Evolutionary conservation across 2,329 filamentous ascomycete genomes (phyloP), one percentile per base, ranked within the genome.

Genomic region (Zymoseptoria pseudotritici): DNA sequence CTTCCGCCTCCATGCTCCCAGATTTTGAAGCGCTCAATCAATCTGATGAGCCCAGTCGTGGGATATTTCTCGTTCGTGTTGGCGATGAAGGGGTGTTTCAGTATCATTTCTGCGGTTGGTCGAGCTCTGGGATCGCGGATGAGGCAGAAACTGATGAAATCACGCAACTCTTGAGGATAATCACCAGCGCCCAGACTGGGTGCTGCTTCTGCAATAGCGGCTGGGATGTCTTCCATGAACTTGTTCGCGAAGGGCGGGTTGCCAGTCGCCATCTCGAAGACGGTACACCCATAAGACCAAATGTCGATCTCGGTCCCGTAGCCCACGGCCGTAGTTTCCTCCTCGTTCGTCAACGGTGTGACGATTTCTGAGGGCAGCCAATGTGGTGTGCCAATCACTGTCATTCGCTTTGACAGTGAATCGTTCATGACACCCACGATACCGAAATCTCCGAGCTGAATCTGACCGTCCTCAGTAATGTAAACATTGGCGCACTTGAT

Each of bases 381-480:
- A 73, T 92, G 86, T 2, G 87, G 87, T 0, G 90, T 94, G 21
- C 90, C 90, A 58, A 93, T 88, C 54, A 93, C 87, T 0, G 90
- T 93, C 3, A 87, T 87, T 57, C 89, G 80, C 75, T 94, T 94
- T 21, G 67, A 64, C 67, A 89, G 86, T 58, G 86, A 82, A 65
- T 89, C 87, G 50, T 92, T 88, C 59, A 92, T 83, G 53, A 90
- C 84, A 52, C 88, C 89, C 29, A 90, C 88, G 54, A 94, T 89
- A 64, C 90, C 90, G 72, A 94, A 94, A 71, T 94, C 90, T 70
- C 89, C 91, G 36, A 94, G 82, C 72, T 94, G 90, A 7, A 94
- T 87, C 26, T 84, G 79, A 24, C 90, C 90, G 42, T 85, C 82
- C 73, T 93, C 89, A 5, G 86, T 89, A 62, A 94, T 84, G 58